phyloP scores from a whole-genome alignment of 495 filamentous ascomycete species.

The Penicillium samsonianum region DNA sequence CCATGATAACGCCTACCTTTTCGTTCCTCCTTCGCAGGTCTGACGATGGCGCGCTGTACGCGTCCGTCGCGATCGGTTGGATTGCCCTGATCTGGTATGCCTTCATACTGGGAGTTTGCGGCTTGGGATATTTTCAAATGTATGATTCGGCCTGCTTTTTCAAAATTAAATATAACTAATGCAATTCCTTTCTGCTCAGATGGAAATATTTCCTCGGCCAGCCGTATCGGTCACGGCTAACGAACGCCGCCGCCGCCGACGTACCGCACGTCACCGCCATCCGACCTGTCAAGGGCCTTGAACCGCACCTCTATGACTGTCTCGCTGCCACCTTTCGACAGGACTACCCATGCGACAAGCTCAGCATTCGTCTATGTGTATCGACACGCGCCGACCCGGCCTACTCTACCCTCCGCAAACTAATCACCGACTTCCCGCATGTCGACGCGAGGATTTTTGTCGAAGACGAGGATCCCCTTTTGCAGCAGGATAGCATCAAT shows the following conservation, averaged over 20 bases:
- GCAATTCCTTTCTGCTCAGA: constrained; percentile 31
- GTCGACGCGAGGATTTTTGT: constrained; percentile 74
- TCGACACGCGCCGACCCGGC: constrained; percentile 76
- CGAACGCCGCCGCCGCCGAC: constrained; percentile 25
- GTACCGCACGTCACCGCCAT: constrained; percentile 89
- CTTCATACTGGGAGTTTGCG: constrained; percentile 55
- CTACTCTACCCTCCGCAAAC: constrained; percentile 66
- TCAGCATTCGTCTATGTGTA: constrained; percentile 84
- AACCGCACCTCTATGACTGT: constrained; percentile 87
- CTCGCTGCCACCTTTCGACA: constrained; percentile 88
- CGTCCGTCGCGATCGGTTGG: constrained; percentile 44
- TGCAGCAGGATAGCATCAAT: constrained; percentile 52
- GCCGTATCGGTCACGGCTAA: constrained; percentile 37
- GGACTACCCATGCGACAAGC: constrained; percentile 71
- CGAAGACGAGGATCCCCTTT: constrained; percentile 83
- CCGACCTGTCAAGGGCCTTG: constrained; percentile 89
- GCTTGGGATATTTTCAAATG: constrained; percentile 62
- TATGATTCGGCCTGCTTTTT: constrained; percentile 32
- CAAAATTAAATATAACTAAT: constrained; percentile 18
- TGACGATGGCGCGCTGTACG: constrained; percentile 38
- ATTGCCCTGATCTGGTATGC: constrained; percentile 61
- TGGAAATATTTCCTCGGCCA: constrained; percentile 46
- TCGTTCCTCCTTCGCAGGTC: constrained; percentile 29
- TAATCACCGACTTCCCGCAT: constrained; percentile 70
- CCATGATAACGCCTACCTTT: constrained; percentile 42